Evolutionary conservation across 2,329 filamentous ascomycete genomes (phyloP).

Genomic region (Pseudocercospora vitis): DNA sequence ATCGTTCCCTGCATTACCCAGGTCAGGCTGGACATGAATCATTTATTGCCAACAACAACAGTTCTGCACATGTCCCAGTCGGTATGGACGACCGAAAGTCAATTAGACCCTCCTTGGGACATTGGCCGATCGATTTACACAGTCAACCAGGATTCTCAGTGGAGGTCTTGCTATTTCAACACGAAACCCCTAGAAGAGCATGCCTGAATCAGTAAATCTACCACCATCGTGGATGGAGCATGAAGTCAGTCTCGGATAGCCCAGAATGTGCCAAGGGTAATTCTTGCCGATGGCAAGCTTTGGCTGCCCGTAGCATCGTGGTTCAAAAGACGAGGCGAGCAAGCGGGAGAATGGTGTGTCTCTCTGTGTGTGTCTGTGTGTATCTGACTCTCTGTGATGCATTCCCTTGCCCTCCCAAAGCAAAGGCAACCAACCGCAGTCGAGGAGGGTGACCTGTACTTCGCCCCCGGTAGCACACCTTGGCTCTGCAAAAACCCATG

Average conservation of each 20-base stretch:
- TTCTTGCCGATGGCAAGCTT: conserved; percentile 3
- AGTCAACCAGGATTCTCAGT: background rate
- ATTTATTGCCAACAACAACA: background rate
- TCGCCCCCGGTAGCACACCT: conserved; percentile 12
- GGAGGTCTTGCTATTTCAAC: background rate
- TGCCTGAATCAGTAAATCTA: background rate
- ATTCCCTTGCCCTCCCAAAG: conserved; percentile 6
- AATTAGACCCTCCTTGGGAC: background rate
- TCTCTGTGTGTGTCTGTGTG: too few species aligned
- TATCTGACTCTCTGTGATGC: conserved; percentile 10
- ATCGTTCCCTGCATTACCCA: background rate
- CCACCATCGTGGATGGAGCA: conserved; percentile 6
- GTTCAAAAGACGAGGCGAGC: conserved; percentile 15
- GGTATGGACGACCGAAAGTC: background rate
- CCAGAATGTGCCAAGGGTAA: background rate
- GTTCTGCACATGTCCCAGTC: background rate
- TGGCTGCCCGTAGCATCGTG: conserved; percentile 10
- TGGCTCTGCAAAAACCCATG: too few species aligned
- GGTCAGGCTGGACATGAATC: conserved; percentile 2
- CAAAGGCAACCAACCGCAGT: conserved; percentile 18
- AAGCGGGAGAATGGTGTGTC: conserved; percentile 7
- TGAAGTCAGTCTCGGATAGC: too few species aligned
- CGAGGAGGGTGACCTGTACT: conserved; percentile 12
- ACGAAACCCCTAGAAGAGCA: background rate
- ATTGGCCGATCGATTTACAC: background rate